phyloP scores from a whole-genome alignment of 768 basidiomycete species.

The Gloeostereum incarnatum region DNA sequence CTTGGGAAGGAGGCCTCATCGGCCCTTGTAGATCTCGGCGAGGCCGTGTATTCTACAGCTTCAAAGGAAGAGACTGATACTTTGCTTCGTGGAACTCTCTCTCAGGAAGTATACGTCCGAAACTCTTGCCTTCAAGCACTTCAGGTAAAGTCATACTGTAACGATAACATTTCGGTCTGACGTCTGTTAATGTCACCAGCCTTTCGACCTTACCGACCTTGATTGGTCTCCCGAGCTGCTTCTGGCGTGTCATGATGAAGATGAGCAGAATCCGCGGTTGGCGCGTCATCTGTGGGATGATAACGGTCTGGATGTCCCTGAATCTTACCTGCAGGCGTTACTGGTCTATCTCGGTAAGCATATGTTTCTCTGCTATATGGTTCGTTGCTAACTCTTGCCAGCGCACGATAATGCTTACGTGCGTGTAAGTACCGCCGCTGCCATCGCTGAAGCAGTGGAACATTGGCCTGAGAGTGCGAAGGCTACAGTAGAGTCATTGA shows the following conservation, averaged over 20 bases:
- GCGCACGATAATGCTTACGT: slow-evolving; percentile 79
- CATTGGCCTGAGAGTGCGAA: slow-evolving; percentile 55
- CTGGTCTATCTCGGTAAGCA: slow-evolving; percentile 59
- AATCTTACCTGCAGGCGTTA: slow-evolving; percentile 49
- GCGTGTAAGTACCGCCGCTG: slow-evolving; percentile 57
- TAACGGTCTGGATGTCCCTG: slow-evolving; percentile 84
- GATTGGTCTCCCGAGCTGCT: slow-evolving; percentile 90
- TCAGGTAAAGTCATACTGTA: too few relatives aligned
- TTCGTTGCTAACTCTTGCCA: slow-evolving; percentile 16
- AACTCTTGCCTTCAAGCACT: slow-evolving; percentile 87
- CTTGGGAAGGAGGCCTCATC: slow-evolving; percentile 80
- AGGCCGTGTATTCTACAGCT: slow-evolving; percentile 63
- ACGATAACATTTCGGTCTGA: slow-evolving; percentile 1
- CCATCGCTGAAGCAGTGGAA: slow-evolving; percentile 70
- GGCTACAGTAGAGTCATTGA: slow-evolving; percentile 39
- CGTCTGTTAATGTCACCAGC: slow-evolving; percentile 30
- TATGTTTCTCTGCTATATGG: background rate
- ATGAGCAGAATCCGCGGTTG: slow-evolving; percentile 78
- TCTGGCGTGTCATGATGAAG: slow-evolving; percentile 80
- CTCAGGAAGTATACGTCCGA: slow-evolving; percentile 83
- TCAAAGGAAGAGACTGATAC: slow-evolving; percentile 52
- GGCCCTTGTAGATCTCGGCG: slow-evolving; percentile 71
- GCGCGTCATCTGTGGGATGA: slow-evolving; percentile 89
- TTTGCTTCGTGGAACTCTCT: slow-evolving; percentile 64
- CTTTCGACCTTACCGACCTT: slow-evolving; percentile 88